Conservation (phyloP, 2,329 filamentous ascomycete genomes). For the Anisogramma anomala region DNA sequence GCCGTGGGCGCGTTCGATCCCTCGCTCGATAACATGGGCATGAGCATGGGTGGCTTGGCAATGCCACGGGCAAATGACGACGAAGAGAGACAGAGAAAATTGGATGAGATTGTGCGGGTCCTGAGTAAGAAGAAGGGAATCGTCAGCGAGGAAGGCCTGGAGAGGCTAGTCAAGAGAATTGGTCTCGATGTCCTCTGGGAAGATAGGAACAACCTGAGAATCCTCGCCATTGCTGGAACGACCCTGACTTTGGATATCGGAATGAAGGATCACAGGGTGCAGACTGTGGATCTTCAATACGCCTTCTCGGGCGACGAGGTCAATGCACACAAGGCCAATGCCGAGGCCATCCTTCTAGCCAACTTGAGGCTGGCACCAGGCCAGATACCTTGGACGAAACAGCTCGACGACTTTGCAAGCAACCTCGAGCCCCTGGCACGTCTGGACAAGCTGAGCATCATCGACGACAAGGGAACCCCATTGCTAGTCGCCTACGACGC, state of each 20-base stretch:
- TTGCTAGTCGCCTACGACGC: conserved; percentile 69
- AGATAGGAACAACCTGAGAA: conserved; percentile 35
- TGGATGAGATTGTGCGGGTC: conserved; percentile 39
- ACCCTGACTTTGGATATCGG: conserved; percentile 51
- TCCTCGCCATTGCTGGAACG: conserved; percentile 50
- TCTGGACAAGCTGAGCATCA: conserved; percentile 60
- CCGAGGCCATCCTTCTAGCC: conserved; percentile 52
- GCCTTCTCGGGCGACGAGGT: conserved; percentile 48
- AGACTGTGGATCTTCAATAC: conserved; percentile 51
- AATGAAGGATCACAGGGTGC: conserved; percentile 49
- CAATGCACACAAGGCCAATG: conserved; percentile 47
- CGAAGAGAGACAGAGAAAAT: conserved; percentile 43
- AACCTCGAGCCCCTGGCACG: conserved; percentile 60
- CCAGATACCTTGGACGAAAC: conserved; percentile 57
- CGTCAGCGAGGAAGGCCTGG: conserved; percentile 65
- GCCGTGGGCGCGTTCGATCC: conserved; percentile 41
- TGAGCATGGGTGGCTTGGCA: conserved; percentile 34
- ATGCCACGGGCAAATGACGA: conserved; percentile 32
- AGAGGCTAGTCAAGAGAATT: conserved; percentile 54
- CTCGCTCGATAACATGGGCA: conserved; percentile 36
- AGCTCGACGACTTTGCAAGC: conserved; percentile 55
- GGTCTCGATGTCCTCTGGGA: conserved; percentile 57
- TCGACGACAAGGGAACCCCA: conserved; percentile 26
- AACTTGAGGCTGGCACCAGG: conserved; percentile 50
- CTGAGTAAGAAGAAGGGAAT: conserved; percentile 47